These are phyloP conservation scores for Hypoxylon subgilvum DNA, from an alignment of 495 filamentous ascomycete genomes.

Conservation along the genomic window DNA sequence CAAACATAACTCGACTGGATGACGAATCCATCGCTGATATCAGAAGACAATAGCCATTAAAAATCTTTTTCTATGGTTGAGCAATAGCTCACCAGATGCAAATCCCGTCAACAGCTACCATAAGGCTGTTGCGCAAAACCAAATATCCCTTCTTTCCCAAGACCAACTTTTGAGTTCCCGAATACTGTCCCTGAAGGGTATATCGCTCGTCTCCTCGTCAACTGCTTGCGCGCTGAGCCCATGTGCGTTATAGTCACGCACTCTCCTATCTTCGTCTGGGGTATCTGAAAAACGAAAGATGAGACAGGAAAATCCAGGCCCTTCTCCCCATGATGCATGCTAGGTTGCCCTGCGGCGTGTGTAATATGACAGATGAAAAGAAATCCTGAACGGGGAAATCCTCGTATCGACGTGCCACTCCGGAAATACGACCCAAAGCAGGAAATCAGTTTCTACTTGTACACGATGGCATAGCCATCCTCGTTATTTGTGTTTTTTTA, in stretches of 20 bases:
- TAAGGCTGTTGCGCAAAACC: conserved; percentile 20
- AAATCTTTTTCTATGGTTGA: conserved; percentile 24
- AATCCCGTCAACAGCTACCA: conserved; percentile 15
- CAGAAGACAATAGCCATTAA: conserved; percentile 38
- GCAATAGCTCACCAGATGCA: conserved; percentile 28
- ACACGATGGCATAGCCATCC: conserved; percentile 42
- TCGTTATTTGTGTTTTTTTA: conserved; percentile 20
- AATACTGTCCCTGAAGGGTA: conserved; percentile 37
- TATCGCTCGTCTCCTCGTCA: conserved; percentile 35
- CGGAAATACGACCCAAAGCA: conserved; percentile 38
- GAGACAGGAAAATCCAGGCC: conserved; percentile 45
- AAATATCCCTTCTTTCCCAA: conserved; percentile 24
- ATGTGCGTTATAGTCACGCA: conserved; percentile 27
- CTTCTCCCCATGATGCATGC: conserved; percentile 38
- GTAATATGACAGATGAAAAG: conserved; percentile 45
- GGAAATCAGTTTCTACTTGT: conserved; percentile 39
- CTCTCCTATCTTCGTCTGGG: conserved; percentile 38
- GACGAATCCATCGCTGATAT: conserved; percentile 33
- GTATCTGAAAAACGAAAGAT: conserved; percentile 45
- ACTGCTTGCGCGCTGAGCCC: conserved; percentile 36
- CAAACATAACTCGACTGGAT: conserved; percentile 26
- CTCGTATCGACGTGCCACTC: conserved; percentile 36
- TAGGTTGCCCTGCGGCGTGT: conserved; percentile 42
- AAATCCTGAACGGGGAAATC: conserved; percentile 37
- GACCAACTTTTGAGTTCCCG: conserved; percentile 36